Conservation (phyloP, 148 eudicot species). For the Dianthus caryophyllus region DNA sequence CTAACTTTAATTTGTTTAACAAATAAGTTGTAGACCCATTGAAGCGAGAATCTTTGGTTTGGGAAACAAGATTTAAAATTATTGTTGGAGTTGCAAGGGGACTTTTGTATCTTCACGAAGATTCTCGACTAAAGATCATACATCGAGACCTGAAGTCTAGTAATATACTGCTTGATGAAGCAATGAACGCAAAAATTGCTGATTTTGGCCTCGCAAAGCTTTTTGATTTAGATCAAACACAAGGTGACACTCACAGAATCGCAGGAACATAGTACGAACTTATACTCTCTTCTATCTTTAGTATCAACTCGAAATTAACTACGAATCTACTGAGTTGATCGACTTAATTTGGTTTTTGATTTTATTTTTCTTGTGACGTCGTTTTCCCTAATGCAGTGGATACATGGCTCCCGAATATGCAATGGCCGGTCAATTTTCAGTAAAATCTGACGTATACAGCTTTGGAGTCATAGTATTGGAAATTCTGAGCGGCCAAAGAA, state of each 20-base stretch:
- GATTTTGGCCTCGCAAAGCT: constrained; percentile 28
- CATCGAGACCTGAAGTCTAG: constrained; percentile 29
- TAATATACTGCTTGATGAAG: constrained; percentile 23
- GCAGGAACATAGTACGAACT: constrained; percentile 28
- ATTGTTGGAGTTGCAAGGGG: constrained; percentile 15
- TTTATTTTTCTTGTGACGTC: too few species aligned
- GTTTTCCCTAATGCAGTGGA: too few species aligned
- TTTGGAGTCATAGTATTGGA: constrained; percentile 48
- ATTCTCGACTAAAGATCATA: constrained; percentile 14
- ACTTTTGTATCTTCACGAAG: constrained; percentile 25
- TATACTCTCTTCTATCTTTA: not conserved
- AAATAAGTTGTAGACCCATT: not conserved
- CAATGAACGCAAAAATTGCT: constrained; percentile 27
- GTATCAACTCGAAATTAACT: too few species aligned
- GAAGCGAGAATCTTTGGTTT: not conserved
- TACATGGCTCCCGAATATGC: too few species aligned
- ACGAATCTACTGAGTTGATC: too few species aligned
- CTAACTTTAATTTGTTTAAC: too few species aligned
- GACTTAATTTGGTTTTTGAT: too few species aligned
- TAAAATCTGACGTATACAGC: constrained; percentile 42
- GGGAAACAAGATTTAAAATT: constrained; percentile 15
- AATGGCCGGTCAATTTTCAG: constrained; percentile 36
- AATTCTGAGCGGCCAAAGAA: constrained; percentile 35
- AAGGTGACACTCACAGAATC: constrained; percentile 12
- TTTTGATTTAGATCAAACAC: constrained; percentile 19